A percentile compares a stretch with the other conserved stretches of the same genome.
phyloP scores from a whole-genome alignment of 1,284 basidiomycete genomes.

The Inonotus obliquus region DNA sequence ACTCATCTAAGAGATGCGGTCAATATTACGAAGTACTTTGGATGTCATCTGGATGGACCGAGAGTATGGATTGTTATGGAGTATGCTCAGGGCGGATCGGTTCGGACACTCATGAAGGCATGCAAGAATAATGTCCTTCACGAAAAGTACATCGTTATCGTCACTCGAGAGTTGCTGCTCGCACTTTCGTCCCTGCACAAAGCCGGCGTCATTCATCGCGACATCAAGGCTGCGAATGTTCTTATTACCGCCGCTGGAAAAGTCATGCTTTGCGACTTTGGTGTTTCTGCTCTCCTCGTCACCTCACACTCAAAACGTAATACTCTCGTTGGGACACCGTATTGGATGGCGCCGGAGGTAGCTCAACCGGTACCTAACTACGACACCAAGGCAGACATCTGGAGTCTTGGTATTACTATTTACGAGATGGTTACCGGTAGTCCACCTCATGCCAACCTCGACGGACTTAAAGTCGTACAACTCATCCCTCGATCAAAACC shows the following conservation, averaged over 20 bases:
- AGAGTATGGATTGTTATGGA: slow-evolving; percentile 99
- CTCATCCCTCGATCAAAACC: slow-evolving; percentile 87
- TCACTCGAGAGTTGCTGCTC: slow-evolving; percentile 85
- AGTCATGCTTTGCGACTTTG: slow-evolving; percentile 95
- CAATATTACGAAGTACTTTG: slow-evolving; percentile 95
- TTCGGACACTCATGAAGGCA: slow-evolving; percentile 83
- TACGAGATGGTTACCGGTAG: slow-evolving; percentile 96
- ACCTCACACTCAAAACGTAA: slow-evolving; percentile 88
- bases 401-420: slow-evolving; percentile 93
- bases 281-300: slow-evolving; percentile 89
- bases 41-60: slow-evolving; percentile 91
- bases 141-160: slow-evolving; percentile 86
- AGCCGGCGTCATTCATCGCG: slow-evolving; percentile 92
- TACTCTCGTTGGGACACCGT: slow-evolving; percentile 93
- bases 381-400: slow-evolving; percentile 94
- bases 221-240: slow-evolving; percentile 96
- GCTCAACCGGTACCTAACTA: slow-evolving; percentile 85
- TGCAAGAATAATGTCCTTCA: slow-evolving; percentile 81
- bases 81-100: slow-evolving; percentile 92
- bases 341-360: slow-evolving; percentile 99
- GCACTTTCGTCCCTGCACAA: slow-evolving; percentile 89
- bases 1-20: slow-evolving; percentile 84
- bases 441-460: slow-evolving; percentile 81
- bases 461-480: slow-evolving; percentile 85
- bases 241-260: slow-evolving; percentile 84